phyloP scores from a whole-genome alignment of 2,329 filamentous ascomycete species.

The Aspergillus ochraceoroseus region DNA sequence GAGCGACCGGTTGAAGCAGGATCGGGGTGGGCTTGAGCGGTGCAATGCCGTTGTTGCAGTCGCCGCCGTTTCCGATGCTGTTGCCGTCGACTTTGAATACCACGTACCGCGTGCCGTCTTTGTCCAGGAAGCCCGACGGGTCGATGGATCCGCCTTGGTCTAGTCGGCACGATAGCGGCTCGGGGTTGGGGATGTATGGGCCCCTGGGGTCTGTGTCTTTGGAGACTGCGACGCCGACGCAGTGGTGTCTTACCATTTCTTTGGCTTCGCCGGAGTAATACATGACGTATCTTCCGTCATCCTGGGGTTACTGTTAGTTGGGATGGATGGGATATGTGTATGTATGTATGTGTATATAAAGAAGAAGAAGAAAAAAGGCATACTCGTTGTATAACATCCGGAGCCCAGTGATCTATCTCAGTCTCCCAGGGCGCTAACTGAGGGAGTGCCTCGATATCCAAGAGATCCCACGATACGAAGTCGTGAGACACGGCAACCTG shows the following conservation, averaged over 20 bases:
- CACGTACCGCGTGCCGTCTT: slow-evolving; percentile 53
- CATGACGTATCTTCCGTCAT: slow-evolving; percentile 53
- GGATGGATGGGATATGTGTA: not conserved
- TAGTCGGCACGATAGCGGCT: slow-evolving; percentile 52
- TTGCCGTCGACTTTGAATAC: slow-evolving; percentile 66
- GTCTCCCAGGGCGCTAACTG: not conserved
- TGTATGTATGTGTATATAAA: too few relatives aligned
- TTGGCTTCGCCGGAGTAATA: slow-evolving; percentile 53
- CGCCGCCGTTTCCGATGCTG: slow-evolving; percentile 54
- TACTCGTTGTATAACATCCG: slow-evolving; percentile 50
- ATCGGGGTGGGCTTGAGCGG: slow-evolving; percentile 38
- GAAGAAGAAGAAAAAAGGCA: not conserved
- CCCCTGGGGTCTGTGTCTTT: slow-evolving; percentile 42
- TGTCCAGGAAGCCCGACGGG: slow-evolving; percentile 55
- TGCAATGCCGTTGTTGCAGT: slow-evolving; percentile 47
- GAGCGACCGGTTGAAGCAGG: slow-evolving; percentile 38
- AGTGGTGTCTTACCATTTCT: slow-evolving; percentile 45
- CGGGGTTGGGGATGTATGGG: slow-evolving; percentile 49
- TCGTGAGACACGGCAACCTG: slow-evolving; percentile 50
- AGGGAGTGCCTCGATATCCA: slow-evolving; percentile 27
- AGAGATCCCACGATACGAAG: slow-evolving; percentile 45
- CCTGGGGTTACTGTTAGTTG: slow-evolving; percentile 19
- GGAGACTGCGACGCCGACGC: slow-evolving; percentile 55
- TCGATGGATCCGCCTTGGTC: slow-evolving; percentile 59
- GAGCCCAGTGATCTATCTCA: slow-evolving; percentile 49